These are phyloP conservation scores for Trichoderma lentiforme DNA, from an alignment of 2,329 filamentous ascomycete genomes.

Conservation along the genomic window DNA sequence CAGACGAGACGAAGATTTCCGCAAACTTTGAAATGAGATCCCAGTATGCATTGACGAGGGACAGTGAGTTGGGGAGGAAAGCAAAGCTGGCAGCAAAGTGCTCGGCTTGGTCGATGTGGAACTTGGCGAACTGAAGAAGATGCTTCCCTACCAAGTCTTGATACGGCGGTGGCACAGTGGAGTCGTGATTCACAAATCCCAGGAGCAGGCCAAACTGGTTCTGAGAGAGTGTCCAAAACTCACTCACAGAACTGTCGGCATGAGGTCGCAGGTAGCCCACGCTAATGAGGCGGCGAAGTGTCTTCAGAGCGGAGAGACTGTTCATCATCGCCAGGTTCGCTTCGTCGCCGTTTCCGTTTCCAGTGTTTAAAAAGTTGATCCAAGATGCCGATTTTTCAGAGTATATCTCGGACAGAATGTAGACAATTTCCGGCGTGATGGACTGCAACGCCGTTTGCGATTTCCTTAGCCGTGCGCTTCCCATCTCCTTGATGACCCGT, in stretches of 20 bases:
- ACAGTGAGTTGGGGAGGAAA: conserved; percentile 73
- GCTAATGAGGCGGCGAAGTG: conserved; percentile 73
- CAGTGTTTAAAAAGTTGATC: conserved; percentile 58
- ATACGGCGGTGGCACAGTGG: conserved; percentile 50
- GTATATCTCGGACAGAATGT: conserved; percentile 75
- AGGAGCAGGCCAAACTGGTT: conserved; percentile 76
- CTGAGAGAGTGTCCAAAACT: conserved; percentile 78
- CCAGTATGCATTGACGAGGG: conserved; percentile 83
- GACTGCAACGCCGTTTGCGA: conserved; percentile 75
- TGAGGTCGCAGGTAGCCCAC: conserved; percentile 82
- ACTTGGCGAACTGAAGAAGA: conserved; percentile 82
- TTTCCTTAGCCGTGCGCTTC: conserved; percentile 71
- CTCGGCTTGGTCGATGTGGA: conserved; percentile 83
- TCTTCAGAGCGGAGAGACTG: conserved; percentile 75
- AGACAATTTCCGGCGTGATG: conserved; percentile 79
- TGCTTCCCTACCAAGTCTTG: conserved; percentile 75
- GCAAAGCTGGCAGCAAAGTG: conserved; percentile 79
- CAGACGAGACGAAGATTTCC: conserved; percentile 64
- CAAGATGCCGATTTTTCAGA: conserved; percentile 68
- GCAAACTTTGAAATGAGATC: conserved; percentile 73
- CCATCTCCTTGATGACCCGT: conserved; percentile 85
- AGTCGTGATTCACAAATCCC: conserved; percentile 55
- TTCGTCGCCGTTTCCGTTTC: conserved; percentile 55
- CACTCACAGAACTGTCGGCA: conserved; percentile 68
- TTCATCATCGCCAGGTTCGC: conserved; percentile 66